These are phyloP conservation scores for Naganishia cerealis DNA, from an alignment of 1,284 basidiomycete genomes.

Conservation along the genomic window DNA sequence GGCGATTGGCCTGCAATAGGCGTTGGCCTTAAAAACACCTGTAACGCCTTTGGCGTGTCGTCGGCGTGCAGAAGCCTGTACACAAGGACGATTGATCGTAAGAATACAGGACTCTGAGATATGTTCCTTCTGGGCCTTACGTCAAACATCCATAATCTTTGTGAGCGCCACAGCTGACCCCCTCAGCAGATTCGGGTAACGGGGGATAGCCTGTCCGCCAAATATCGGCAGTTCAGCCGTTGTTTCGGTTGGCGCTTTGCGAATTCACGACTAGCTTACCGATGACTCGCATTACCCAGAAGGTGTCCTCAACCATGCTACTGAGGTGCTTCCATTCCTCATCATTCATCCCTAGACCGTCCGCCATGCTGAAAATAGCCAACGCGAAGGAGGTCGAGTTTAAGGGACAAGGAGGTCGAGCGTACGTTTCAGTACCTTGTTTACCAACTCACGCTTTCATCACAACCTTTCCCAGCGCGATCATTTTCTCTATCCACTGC, in stretches of 20 bases:
- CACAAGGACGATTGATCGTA: background rate
- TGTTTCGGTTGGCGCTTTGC: background rate
- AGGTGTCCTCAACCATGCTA: constrained; percentile 70
- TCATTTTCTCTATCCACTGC: constrained; percentile 77
- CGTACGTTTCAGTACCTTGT: background rate
- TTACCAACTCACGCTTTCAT: constrained; percentile 70
- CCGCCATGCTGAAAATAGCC: constrained; percentile 64
- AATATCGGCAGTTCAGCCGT: background rate
- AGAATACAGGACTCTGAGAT: constrained; percentile 30
- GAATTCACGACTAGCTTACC: constrained; percentile 55
- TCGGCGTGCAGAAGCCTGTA: constrained; percentile 76
- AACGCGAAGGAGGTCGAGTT: background rate
- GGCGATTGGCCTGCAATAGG: constrained; percentile 44
- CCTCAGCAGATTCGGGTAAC: constrained; percentile 70
- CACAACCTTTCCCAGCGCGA: constrained; percentile 67
- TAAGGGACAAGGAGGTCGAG: background rate
- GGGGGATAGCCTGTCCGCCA: constrained; percentile 70
- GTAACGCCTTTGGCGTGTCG: constrained; percentile 70
- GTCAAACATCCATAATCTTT: constrained; percentile 86
- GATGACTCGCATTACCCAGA: constrained; percentile 82
- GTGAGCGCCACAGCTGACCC: constrained; percentile 80
- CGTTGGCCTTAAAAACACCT: constrained; percentile 68
- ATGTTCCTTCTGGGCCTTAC: constrained; percentile 54
- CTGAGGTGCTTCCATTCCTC: constrained; percentile 70
- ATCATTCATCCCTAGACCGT: constrained; percentile 68